Evolutionary conservation across 805 yeast genomes (phyloP), one percentile per base, ranked within the genome.

Genomic region (Candida coquimbonensis): DNA sequence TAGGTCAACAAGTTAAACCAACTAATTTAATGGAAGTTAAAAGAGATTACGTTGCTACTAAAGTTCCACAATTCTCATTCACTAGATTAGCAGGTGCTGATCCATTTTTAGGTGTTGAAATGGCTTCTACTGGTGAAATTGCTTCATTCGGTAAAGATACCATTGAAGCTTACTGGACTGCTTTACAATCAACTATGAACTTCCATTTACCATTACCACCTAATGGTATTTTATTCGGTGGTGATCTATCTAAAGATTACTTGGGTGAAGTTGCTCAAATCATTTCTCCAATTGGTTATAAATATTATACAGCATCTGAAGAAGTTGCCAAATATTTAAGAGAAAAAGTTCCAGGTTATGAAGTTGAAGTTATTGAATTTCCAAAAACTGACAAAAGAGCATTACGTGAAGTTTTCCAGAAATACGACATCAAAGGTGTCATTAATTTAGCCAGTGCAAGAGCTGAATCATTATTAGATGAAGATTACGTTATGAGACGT

Each of bases 41-140:
- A 48, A 86, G 87, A 67, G 72, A 78, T 56, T 86, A 88, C 61
- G 98, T 91, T 62, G 98, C 98, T 42, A 86, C 95, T 46, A 93
- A 93, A 72, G 97, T 91, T 45, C 99, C 99, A 40, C 99, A 93
- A 72, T 93, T 93, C 70, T 91, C 98, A 8, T 93, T 93, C 74
- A 90, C 98, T 36, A 83, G 99, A 73, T 76, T 93, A 61, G 97
- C 98, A 17, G 99, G 99, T 55, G 99, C 99, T 42, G 99, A 93
- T 68, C 99, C 99, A 53, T 90, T 87, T 77, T 75, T 93, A 63
- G 99, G 99, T 53, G 99, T 93, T 55, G 99, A 93, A 73, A 93
- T 93, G 99, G 83, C 98, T 7, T 90, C 98, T 12, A 93, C 99
- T 43, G 99, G 99, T 68, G 99, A 93, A 72, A 86, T 93, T 64